Conservation (phyloP, 257 asterid species). For the Petunia axillaris region DNA sequence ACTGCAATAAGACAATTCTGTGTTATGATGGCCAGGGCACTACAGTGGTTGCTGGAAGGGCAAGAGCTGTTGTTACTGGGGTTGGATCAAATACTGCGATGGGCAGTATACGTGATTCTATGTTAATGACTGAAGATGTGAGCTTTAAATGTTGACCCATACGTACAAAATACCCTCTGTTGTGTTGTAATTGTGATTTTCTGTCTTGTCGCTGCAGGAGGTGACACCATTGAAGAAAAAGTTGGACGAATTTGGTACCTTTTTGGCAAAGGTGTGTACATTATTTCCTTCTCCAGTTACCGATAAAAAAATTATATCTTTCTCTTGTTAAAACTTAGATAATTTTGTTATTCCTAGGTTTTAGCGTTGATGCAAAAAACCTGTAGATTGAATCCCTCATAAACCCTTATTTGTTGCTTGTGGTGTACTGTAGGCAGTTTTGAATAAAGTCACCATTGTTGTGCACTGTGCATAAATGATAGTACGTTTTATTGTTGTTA, state of each 20-base stretch:
- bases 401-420: too few species aligned
- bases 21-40: conserved; percentile 73
- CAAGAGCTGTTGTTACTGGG: conserved; percentile 87
- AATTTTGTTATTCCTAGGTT: conserved; percentile 2
- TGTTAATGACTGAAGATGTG: conserved; percentile 96
- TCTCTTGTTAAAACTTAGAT: conserved; percentile 7
- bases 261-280: conserved; percentile 85
- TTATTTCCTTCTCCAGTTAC: conserved; percentile 17
- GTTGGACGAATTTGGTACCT: conserved; percentile 95
- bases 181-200: conserved; percentile 4
- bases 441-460: neutral
- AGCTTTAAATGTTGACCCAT: conserved; percentile 30
- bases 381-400: too few species aligned
- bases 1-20: conserved; percentile 22
- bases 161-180: neutral
- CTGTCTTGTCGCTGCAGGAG: conserved; percentile 61
- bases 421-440: neutral
- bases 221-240: conserved; percentile 95
- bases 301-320: neutral
- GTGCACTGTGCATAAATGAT: neutral
- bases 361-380: neutral
- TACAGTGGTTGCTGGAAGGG: conserved; percentile 92
- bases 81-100: conserved; percentile 99
- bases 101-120: conserved; percentile 98
- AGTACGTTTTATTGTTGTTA: conserved; percentile 10